A percentile compares a stretch with the other conserved stretches of the same genome.
phyloP scores from a whole-genome alignment of 345 rosid genomes.

The Eucalyptus erythrocorys region DNA sequence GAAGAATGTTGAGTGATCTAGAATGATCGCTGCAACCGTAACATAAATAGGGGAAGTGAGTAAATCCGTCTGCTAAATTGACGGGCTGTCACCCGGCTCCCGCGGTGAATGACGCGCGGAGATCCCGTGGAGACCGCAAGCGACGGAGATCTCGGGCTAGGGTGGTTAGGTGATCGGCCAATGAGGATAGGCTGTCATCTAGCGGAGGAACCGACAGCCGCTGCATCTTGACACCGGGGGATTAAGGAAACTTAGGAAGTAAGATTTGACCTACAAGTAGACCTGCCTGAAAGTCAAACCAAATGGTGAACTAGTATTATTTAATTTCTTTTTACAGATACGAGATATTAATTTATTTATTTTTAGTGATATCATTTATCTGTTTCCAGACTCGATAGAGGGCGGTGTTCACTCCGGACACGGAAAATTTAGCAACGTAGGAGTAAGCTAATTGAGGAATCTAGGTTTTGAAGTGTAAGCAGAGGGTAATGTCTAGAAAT shows the following conservation, averaged over 20 bases:
- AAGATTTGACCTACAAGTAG: neutral
- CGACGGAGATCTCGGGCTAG: neutral
- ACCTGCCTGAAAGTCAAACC: neutral
- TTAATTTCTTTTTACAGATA: neutral
- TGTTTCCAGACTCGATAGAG: neutral
- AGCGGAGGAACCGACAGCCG: neutral
- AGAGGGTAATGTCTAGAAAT: neutral
- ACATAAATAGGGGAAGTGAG: fast-evolving
- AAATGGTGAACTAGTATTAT: neutral
- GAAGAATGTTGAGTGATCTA: neutral
- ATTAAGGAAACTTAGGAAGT: neutral
- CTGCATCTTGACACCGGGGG: neutral
- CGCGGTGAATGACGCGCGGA: neutral
- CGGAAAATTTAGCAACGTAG: neutral
- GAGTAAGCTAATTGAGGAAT: neutral
- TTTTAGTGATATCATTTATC: neutral
- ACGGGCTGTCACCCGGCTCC: neutral
- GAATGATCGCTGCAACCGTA: neutral
- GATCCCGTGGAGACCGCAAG: neutral
- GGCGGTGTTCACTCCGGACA: neutral
- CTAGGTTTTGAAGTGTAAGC: neutral
- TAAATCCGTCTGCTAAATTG: neutral
- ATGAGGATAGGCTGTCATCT: neutral
- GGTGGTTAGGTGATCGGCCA: neutral
- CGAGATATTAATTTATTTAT: neutral